Conservation (phyloP, 73 alveolate species). For the Paramecium primaurelia region DNA sequence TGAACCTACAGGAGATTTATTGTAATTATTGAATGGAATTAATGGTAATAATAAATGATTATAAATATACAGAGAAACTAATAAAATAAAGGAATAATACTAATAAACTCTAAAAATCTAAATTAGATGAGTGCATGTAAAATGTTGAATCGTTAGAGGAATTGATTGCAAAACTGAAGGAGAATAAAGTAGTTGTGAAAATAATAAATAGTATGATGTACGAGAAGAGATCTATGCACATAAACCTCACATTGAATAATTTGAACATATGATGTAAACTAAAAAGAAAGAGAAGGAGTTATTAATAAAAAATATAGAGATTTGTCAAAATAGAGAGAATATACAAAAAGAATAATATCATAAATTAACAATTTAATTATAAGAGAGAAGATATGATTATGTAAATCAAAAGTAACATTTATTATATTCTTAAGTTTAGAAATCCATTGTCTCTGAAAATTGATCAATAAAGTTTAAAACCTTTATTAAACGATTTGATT, state of each 20-base stretch:
- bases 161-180: not conserved
- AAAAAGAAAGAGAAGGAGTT: not conserved
- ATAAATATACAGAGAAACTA: not conserved
- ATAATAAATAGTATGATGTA: not conserved
- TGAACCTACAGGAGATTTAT: not conserved
- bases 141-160: not conserved
- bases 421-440: constrained; percentile 9
- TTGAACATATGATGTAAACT: not conserved
- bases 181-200: not conserved
- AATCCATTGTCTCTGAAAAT: constrained; percentile 2
- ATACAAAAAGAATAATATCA: not conserved
- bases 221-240: not conserved
- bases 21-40: not conserved
- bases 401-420: not conserved
- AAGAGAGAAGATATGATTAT: not conserved
- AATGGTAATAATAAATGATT: not conserved
- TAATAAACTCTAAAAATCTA: not conserved
- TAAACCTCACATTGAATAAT: constrained; percentile 9
- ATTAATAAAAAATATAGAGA: not conserved
- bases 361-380: not conserved
- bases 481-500: not conserved
- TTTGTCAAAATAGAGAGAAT: not conserved
- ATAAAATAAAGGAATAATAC: not conserved
- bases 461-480: not conserved
- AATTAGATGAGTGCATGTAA: not conserved